Conservation (phyloP, 345 rosid species). For the Eucalyptus microcorys region DNA sequence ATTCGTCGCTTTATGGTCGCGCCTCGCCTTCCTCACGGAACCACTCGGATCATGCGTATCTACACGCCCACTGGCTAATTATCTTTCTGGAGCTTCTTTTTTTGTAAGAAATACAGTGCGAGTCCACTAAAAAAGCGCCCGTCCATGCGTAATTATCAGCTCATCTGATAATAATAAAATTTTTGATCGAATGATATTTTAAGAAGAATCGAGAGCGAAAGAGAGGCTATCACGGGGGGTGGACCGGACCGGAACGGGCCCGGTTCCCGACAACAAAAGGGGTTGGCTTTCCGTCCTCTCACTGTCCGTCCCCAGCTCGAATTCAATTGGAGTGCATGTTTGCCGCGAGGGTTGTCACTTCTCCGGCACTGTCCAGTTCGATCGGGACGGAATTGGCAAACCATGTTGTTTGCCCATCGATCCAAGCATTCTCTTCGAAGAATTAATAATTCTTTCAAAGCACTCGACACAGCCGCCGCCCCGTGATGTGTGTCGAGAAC, state of each 20-base stretch:
- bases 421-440: not conserved
- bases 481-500: not conserved
- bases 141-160: not conserved
- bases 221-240: not conserved
- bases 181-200: not conserved
- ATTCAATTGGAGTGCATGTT: not conserved
- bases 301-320: not conserved
- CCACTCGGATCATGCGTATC: not conserved
- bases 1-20: not conserved
- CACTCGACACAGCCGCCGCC: fast-evolving
- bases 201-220: not conserved
- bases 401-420: not conserved
- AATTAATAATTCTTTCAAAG: not conserved
- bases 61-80: no score
- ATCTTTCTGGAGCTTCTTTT: not conserved
- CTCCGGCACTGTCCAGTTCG: not conserved
- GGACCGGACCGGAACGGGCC: not conserved
- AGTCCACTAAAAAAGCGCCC: not conserved
- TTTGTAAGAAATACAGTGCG: not conserved
- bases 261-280: not conserved
- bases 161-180: not conserved
- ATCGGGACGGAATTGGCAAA: not conserved
- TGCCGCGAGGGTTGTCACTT: not conserved
- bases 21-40: not conserved
- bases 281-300: not conserved